Conservation (phyloP, 345 rosid genomes). For the Aegle marmelos region DNA sequence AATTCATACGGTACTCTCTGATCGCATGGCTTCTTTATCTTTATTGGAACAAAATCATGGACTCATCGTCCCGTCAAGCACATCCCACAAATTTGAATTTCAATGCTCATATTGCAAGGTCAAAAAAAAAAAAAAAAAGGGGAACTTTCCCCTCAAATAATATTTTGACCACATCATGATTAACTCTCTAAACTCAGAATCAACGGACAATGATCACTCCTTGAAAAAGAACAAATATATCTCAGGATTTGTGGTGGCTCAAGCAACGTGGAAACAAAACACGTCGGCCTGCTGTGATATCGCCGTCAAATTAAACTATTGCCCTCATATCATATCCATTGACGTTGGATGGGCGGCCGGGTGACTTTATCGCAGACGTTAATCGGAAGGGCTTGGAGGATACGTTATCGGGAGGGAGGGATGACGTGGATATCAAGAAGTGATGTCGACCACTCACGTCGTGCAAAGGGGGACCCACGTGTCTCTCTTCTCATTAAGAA, state of each 20-base stretch:
- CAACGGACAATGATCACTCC: not conserved
- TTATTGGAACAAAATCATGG: not conserved
- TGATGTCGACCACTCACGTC: slow-evolving; percentile 43
- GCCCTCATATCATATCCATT: slow-evolving; percentile 15
- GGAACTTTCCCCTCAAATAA: not conserved
- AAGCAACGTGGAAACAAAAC: slow-evolving; percentile 7
- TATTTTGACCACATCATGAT: slow-evolving; percentile 5
- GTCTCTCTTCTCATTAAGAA: slow-evolving; percentile 2
- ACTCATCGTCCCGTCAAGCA: not conserved
- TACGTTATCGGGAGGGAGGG: not conserved
- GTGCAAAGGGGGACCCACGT: slow-evolving; percentile 28
- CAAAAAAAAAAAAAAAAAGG: not conserved
- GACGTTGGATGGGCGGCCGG: no score
- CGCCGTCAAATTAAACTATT: slow-evolving; percentile 26
- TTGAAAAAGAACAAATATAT: not conserved
- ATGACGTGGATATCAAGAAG: slow-evolving; percentile 49
- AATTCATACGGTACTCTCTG: no score
- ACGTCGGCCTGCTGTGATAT: slow-evolving; percentile 22
- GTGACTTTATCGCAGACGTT: no score
- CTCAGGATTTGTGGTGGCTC: slow-evolving; percentile 11
- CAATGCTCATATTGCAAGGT: no score
- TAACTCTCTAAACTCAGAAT: not conserved
- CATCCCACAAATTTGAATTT: not conserved
- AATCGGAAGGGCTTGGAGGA: no score
- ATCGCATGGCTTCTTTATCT: no score